phyloP scores from a whole-genome alignment of 768 basidiomycete genomes.

The Tricholoma hemisulphureum region DNA sequence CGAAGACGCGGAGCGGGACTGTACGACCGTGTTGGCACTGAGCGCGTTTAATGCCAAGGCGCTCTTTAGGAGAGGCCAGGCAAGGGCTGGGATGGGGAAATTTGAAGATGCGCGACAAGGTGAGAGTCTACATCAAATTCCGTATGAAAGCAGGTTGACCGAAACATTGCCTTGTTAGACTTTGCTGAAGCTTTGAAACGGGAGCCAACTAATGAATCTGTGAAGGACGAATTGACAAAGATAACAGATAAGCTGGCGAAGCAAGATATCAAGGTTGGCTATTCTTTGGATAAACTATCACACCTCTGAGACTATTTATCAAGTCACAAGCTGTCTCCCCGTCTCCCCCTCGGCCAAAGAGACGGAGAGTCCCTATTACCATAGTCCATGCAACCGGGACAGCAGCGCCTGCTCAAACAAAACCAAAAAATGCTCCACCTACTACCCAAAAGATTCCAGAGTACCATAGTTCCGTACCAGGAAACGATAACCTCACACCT shows the following conservation, averaged over 20 bases:
- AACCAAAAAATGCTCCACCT: no score
- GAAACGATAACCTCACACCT: constrained; percentile 28
- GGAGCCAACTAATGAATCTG: constrained; percentile 63
- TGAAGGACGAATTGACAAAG: constrained; percentile 60
- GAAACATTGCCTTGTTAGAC: constrained; percentile 43
- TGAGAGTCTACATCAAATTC: constrained; percentile 25
- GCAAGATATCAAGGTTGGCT: constrained; percentile 35
- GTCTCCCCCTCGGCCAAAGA: neutral
- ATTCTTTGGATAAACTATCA: neutral
- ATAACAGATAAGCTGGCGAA: constrained; percentile 41
- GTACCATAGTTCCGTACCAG: neutral
- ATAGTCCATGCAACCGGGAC: constrained; percentile 8
- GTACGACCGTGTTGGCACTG: constrained; percentile 58
- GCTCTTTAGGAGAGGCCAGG: constrained; percentile 75
- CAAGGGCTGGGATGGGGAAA: constrained; percentile 54
- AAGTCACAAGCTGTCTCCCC: neutral
- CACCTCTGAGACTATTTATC: neutral
- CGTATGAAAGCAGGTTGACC: neutral
- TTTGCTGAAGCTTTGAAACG: constrained; percentile 53
- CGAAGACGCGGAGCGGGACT: constrained; percentile 82
- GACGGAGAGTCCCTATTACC: constrained; percentile 18
- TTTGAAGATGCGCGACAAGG: constrained; percentile 63
- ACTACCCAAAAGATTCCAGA: neutral
- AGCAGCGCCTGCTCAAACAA: neutral
- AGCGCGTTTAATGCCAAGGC: constrained; percentile 71